Evolutionary conservation across 805 yeast species (phyloP).

Genomic region (Starmerella etchellsii): DNA sequence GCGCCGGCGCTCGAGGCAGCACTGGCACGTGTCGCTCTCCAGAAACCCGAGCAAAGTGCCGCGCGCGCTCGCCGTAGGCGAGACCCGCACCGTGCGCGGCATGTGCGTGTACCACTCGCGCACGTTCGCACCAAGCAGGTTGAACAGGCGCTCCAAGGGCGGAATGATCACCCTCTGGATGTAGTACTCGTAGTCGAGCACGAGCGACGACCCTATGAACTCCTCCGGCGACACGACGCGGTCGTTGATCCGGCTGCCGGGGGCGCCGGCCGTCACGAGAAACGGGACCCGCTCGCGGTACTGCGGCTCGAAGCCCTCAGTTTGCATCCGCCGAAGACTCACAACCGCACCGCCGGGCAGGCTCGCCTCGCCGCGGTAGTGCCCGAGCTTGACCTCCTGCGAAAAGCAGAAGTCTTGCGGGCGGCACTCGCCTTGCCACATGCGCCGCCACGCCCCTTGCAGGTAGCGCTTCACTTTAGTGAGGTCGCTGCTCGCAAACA

Average conservation of each 20-base stretch:
- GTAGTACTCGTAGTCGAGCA: slow-evolving; percentile 72
- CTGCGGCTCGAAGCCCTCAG: slow-evolving; percentile 75
- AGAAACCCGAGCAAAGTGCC: slow-evolving; percentile 6
- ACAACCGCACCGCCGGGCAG: slow-evolving; percentile 89
- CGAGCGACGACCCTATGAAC: slow-evolving; percentile 36
- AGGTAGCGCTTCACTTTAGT: slow-evolving; percentile 58
- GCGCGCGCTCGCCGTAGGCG: neutral
- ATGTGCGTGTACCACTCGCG: slow-evolving; percentile 61
- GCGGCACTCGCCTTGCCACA: slow-evolving; percentile 48
- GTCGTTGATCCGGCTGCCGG: slow-evolving; percentile 51
- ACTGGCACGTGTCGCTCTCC: slow-evolving; percentile 11
- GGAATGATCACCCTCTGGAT: slow-evolving; percentile 75
- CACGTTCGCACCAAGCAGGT: slow-evolving; percentile 69
- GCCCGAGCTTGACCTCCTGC: slow-evolving; percentile 74
- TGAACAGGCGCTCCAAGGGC: slow-evolving; percentile 75
- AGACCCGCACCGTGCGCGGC: slow-evolving; percentile 29
- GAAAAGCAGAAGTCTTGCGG: slow-evolving; percentile 84
- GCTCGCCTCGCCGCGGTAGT: slow-evolving; percentile 42
- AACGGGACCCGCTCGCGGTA: slow-evolving; percentile 82
- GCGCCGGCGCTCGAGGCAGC: slow-evolving; percentile 12
- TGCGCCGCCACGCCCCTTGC: slow-evolving; percentile 50
- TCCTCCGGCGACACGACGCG: slow-evolving; percentile 71
- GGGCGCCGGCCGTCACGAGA: slow-evolving; percentile 51
- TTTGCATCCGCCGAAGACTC: slow-evolving; percentile 46
- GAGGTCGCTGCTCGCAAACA: slow-evolving; percentile 63